These are phyloP conservation scores for Penicillium janthinellum DNA, from an alignment of 2,329 filamentous ascomycete genomes.

Conservation along the genomic window DNA sequence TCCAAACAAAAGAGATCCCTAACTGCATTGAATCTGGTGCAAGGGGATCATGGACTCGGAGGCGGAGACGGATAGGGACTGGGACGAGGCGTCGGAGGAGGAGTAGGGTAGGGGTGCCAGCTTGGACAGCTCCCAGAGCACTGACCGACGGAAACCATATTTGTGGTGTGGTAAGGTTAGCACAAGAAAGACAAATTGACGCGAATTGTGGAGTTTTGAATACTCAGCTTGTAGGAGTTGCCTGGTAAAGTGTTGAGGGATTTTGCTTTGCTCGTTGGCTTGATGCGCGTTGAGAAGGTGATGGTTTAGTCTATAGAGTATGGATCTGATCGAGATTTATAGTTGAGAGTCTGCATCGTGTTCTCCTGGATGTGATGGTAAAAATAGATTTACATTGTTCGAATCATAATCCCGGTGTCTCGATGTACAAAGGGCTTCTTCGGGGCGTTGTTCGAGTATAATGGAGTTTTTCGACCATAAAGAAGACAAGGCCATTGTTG, in stretches of 20 bases:
- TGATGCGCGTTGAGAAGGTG: not conserved
- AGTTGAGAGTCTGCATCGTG: not conserved
- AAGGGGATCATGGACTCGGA: not conserved
- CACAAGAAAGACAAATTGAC: not conserved
- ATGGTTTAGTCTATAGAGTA: not conserved
- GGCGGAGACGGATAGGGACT: not conserved
- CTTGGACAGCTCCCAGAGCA: not conserved
- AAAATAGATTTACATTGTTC: not conserved
- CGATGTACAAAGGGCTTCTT: not conserved
- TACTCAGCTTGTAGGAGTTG: not conserved
- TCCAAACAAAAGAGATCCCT: not conserved
- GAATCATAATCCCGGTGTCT: not conserved
- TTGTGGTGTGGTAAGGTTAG: not conserved
- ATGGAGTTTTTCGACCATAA: not conserved
- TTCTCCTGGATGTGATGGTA: not conserved
- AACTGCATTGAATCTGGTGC: not conserved
- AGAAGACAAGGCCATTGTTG: not conserved
- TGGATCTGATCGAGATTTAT: not conserved
- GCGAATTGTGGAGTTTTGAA: not conserved
- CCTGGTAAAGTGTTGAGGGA: not conserved
- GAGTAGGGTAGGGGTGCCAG: constrained; percentile 2
- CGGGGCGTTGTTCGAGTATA: not conserved
- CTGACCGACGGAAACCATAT: not conserved
- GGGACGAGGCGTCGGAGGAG: not conserved
- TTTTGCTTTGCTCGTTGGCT: not conserved